Conservation (phyloP, 2,329 filamentous ascomycete genomes). For the Fonsecaea multimorphosa region DNA sequence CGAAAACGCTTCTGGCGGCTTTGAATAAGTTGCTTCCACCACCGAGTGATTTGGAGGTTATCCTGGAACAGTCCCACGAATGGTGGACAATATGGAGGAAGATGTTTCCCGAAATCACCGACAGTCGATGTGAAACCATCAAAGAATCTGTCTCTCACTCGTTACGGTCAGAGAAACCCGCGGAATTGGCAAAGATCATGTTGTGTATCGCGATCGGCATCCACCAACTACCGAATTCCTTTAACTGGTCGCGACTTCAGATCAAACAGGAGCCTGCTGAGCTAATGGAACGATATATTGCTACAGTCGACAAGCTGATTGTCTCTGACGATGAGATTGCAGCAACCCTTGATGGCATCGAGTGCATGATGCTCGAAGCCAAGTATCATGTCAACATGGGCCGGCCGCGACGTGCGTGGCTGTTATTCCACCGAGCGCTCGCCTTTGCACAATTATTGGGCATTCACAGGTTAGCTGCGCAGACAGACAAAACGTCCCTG, state of each 20-base stretch:
- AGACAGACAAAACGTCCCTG: slow-evolving; percentile 39
- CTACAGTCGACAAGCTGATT: slow-evolving; percentile 56
- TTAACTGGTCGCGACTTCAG: slow-evolving; percentile 46
- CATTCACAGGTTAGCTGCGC: slow-evolving; percentile 48
- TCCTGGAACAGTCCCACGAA: slow-evolving; percentile 43
- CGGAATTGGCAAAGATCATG: slow-evolving; percentile 50
- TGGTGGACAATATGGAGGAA: slow-evolving; percentile 45
- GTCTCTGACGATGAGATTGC: slow-evolving; percentile 58
- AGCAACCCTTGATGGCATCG: slow-evolving; percentile 59
- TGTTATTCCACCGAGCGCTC: slow-evolving; percentile 57
- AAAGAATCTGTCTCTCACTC: slow-evolving; percentile 48
- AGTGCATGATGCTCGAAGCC: slow-evolving; percentile 58
- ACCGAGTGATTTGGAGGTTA: slow-evolving; percentile 42
- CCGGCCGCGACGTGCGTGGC: slow-evolving; percentile 62
- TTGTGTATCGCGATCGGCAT: slow-evolving; percentile 54
- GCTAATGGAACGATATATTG: slow-evolving; percentile 55
- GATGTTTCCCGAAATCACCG: slow-evolving; percentile 45
- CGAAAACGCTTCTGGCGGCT: slow-evolving; percentile 38
- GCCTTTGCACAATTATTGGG: slow-evolving; percentile 61
- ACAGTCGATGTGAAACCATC: slow-evolving; percentile 39
- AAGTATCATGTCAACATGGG: slow-evolving; percentile 64
- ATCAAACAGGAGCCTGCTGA: slow-evolving; percentile 50
- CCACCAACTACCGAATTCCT: slow-evolving; percentile 50
- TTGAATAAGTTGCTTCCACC: slow-evolving; percentile 47
- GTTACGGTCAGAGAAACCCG: slow-evolving; percentile 45